Conservation (phyloP, 495 filamentous ascomycete species). For the Podospora conica region DNA sequence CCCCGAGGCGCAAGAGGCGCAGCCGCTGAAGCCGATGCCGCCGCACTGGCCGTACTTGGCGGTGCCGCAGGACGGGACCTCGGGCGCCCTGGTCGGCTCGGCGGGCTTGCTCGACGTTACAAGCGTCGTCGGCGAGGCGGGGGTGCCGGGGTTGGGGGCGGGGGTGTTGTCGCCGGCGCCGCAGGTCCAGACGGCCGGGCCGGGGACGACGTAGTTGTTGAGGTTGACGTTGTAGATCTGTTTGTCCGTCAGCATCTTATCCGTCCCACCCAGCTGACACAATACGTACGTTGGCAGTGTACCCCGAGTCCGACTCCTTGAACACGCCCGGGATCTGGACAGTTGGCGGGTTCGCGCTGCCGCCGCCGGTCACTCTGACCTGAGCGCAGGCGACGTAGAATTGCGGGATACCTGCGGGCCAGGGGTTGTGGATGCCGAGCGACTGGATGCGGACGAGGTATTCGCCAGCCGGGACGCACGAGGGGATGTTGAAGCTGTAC, state of each 20-base stretch:
- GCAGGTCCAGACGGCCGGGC: constrained; percentile 24
- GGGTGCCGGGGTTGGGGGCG: neutral
- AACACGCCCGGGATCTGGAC: constrained; percentile 52
- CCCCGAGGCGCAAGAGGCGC: constrained; percentile 25
- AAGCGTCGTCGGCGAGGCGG: neutral
- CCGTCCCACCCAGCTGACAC: neutral
- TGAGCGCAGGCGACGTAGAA: constrained; percentile 58
- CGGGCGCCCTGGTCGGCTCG: neutral
- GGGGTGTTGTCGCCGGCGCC: neutral
- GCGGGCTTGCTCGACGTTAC: neutral
- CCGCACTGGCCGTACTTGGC: constrained; percentile 37
- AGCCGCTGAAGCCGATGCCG: constrained; percentile 27
- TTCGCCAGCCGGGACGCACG: constrained; percentile 48
- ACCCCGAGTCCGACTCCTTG: constrained; percentile 50
- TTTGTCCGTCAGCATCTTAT: neutral
- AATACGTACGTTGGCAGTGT: constrained; percentile 37
- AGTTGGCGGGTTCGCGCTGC: constrained; percentile 41
- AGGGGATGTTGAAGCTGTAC: constrained; percentile 51
- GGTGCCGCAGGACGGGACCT: constrained; percentile 15
- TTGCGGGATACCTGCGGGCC: constrained; percentile 42
- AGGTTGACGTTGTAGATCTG: constrained; percentile 28
- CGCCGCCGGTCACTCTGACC: constrained; percentile 50
- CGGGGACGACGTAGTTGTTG: constrained; percentile 27
- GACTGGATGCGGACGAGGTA: constrained; percentile 59
- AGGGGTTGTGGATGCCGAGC: constrained; percentile 55